These are phyloP conservation scores for Leishmania turanica DNA, from an alignment of 208 protist genomes.

Conservation along the genomic window DNA sequence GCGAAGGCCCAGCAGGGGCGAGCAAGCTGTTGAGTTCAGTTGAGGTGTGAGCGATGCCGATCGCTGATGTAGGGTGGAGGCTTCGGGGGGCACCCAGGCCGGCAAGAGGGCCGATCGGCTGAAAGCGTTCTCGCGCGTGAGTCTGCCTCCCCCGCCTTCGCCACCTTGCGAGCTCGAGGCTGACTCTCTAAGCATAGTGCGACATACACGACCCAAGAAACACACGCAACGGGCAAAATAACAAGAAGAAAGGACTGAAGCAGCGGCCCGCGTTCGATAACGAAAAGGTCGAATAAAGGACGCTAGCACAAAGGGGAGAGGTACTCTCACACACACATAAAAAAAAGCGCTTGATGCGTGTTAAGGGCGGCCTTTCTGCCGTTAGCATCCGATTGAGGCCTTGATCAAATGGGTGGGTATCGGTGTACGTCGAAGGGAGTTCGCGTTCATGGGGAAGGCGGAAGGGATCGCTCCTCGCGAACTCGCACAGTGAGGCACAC, in stretches of 20 bases:
- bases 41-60: neutral
- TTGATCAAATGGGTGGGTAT: neutral
- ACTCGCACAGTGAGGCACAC: neutral
- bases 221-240: neutral
- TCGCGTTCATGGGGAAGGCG: neutral
- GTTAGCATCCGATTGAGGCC: neutral
- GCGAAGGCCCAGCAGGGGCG: neutral
- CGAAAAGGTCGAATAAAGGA: neutral
- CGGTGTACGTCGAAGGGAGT: neutral
- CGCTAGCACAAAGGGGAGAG: neutral
- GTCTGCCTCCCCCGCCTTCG: neutral
- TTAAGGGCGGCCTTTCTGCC: neutral
- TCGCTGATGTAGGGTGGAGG: neutral
- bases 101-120: neutral
- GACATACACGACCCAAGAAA: neutral
- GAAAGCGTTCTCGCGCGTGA: neutral
- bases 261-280: neutral
- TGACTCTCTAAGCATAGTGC: neutral
- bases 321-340: accelerated
- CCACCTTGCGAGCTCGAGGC: neutral
- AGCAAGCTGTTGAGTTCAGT: neutral
- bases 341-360: neutral
- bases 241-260: neutral
- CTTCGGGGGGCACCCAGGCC: neutral
- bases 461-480: neutral